Base-by-base conservation (phyloP, 192 early-diverging fungal genomes). In the Coemansia brasiliensis region DNA sequence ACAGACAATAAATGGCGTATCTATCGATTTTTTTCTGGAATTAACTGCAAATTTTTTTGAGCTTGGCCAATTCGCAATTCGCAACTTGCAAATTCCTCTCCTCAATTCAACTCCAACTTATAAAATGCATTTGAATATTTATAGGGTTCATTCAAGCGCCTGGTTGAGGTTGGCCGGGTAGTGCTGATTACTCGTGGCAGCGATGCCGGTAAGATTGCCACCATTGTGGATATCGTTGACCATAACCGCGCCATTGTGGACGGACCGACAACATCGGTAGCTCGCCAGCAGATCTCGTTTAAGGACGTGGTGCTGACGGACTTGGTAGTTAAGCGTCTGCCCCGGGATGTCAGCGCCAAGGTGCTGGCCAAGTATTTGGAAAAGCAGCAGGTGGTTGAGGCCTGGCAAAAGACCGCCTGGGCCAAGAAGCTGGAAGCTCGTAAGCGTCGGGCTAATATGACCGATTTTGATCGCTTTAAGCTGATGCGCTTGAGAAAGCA, bases 381-480 rank as follows among this genome's bases (percentile, higher is more conserved):
- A 81, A 88, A 91, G 84, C 80, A 94, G 83, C 86, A 93, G 58
- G 72, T 94, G 44, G 82, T 83, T 26, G 90, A 72, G 54, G 74
- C 79, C 61, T 99, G 92, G 92, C 82, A 82, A 61, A 86, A 94
- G 83, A 90, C 97, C 64, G 79, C 87, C 58, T 96, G 92, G 92
- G 94, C 94, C 69, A 87, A 96, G 91, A 99, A 97, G 92, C 80
- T 98, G 69, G 90, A 83, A 54, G 79, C 83, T 60, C 90, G 95
- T 66, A 72, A 82, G 55, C 74, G 72, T 72, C 90, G 94, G 69
- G 84, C 91, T 61, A 69, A 69, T 73, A 80, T 92, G 69, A 67
- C 85, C 41, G 97, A 99, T 84, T 96, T 98, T 83, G 95, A 97
- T 82, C 88, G 97, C 72, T 98, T 98, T 92, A 95, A 99, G 93